Base-by-base conservation (phyloP, 371 early-diverging fungal species). In the Mucor indicus region DNA sequence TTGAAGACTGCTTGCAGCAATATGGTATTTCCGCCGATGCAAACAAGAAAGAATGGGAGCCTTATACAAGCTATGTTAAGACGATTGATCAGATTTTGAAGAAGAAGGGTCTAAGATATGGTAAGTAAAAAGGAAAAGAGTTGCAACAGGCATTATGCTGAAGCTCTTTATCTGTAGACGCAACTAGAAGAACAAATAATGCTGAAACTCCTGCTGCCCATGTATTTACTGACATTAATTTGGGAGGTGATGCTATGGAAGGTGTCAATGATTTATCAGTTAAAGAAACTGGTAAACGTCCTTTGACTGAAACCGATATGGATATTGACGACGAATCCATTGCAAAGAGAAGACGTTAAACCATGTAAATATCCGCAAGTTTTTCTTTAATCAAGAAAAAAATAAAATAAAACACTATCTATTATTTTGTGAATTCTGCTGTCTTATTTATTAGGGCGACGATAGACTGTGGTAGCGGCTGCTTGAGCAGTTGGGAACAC, bases 401-500 rank as follows among this genome's bases (percentile, higher is more conserved):
- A 7, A 27, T 7, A 27, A 27, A 27, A 27, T 7, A 27, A 7
- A 27, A 7, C 29, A 5, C 29, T 27, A 27, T 27, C 11, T 27
- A 27, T 7, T 27, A n/a, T n/a, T n/a, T n/a, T n/a, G n/a, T n/a
- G n/a, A n/a, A n/a, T n/a, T n/a, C n/a, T n/a, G n/a, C n/a, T 27
- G 11, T 27, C 29, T 11, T 27, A 7, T 7, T 27, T 27, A 11
- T 7, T 7, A 27, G 45, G 36, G 15, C 36, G 23, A 13, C 60
- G 38, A 29, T 44, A 33, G 0, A 60, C 60, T 29, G 55, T 68
- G 1, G 69, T 69, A 16, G 76, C 77, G 15, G 76, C 83, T 9
- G 85, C 87, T 64, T 90, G 91, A 43, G 73, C 66, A 15, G 82
- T 81, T 4, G 89, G 86, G 31, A 87, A 77, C 11, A 91, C 74